Percentiles rank a stretch among this genome's conserved stretches.
Evolutionary conservation across 139 green algal species (phyloP).

Genomic region (Volvox africanus): DNA sequence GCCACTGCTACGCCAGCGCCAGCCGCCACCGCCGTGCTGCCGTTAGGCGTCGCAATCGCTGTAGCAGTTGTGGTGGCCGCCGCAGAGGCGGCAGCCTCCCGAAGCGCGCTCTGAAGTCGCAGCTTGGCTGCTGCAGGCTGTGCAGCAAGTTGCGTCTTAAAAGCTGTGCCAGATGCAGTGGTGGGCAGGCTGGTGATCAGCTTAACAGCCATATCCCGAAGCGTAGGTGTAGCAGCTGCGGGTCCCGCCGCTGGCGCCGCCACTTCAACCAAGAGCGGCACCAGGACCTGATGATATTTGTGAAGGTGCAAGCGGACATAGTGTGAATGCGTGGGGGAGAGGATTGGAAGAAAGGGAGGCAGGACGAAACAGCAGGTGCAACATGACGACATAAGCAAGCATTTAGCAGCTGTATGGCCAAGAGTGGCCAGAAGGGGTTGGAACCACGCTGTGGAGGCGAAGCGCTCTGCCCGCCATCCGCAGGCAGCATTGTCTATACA

Average conservation of each 20-base stretch:
- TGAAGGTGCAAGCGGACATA: too few relatives aligned
- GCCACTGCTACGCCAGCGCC: not conserved
- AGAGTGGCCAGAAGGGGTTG: too few relatives aligned
- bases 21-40: not conserved
- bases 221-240: not conserved
- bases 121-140: constrained; percentile 62
- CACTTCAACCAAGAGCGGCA: constrained; percentile 67
- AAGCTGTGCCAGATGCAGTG: constrained; percentile 50
- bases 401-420: too few relatives aligned
- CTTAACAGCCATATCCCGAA: constrained; percentile 58
- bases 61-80: not conserved
- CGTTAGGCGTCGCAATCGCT: not conserved
- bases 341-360: too few relatives aligned
- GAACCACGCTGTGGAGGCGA: too few relatives aligned
- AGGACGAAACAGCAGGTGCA: too few relatives aligned
- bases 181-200: constrained; percentile 65
- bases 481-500: too few relatives aligned
- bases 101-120: constrained; percentile 67
- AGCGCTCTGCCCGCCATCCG: too few relatives aligned
- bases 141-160: constrained; percentile 56
- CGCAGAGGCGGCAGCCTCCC: constrained; percentile 25
- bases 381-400: too few relatives aligned
- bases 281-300: constrained; percentile 46
- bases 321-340: too few relatives aligned
- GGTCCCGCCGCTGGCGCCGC: constrained; percentile 15